phyloP scores from a whole-genome alignment of 106 monocot genomes.

The Dendrobium chrysotoxum region DNA sequence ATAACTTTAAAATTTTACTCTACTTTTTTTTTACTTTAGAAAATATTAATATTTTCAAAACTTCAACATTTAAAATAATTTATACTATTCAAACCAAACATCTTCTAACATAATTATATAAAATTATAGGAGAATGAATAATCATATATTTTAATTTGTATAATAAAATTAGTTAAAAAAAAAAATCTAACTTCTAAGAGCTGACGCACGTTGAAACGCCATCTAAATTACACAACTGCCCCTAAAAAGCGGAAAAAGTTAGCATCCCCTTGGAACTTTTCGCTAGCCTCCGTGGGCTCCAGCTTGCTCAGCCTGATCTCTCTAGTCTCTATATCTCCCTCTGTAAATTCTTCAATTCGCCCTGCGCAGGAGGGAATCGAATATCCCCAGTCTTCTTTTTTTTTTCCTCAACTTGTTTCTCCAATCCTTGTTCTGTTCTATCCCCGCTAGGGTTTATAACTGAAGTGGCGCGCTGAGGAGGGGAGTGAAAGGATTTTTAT shows the following conservation, averaged over 20 bases:
- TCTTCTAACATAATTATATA: no score
- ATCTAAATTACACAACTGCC: not conserved
- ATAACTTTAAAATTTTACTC: no score
- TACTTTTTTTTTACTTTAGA: no score
- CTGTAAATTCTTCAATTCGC: not conserved
- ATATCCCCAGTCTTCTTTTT: not conserved
- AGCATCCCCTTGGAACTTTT: not conserved
- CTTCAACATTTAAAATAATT: no score
- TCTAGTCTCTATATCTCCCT: not conserved
- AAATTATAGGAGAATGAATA: no score
- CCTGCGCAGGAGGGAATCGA: no score
- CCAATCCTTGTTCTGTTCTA: not conserved
- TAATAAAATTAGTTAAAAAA: no score
- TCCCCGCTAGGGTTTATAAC: not conserved
- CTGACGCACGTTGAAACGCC: not conserved
- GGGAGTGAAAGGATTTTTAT: not conserved
- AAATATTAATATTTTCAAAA: no score
- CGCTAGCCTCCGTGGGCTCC: not conserved
- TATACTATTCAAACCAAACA: no score
- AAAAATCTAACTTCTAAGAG: no score
- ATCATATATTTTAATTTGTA: no score
- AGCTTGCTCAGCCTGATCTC: not conserved
- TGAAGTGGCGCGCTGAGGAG: not conserved
- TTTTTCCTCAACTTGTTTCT: not conserved
- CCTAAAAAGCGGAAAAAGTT: conserved; percentile 2